These are phyloP conservation scores for Furcasterigmium sp. DNA, from an alignment of 2,329 filamentous ascomycete genomes.

Conservation along the genomic window DNA sequence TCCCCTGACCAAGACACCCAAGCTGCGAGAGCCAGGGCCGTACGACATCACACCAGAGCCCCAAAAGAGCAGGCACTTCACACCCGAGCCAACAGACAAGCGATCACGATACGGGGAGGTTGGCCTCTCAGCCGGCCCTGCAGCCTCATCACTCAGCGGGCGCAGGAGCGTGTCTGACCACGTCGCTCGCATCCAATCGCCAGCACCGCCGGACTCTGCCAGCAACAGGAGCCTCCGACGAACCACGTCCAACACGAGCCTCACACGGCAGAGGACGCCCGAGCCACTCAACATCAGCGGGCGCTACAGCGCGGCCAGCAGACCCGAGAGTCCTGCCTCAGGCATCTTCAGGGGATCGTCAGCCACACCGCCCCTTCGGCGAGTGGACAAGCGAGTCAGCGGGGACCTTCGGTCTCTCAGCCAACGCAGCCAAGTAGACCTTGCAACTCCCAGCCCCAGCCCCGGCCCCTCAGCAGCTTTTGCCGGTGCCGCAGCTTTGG, in stretches of 20 bases:
- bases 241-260: conserved; percentile 48
- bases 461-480: conserved; percentile 4
- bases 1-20: conserved; percentile 30
- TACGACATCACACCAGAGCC: conserved; percentile 36
- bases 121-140: conserved; percentile 18
- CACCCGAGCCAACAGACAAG: conserved; percentile 9
- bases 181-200: conserved; percentile 13
- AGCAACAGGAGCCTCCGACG: conserved; percentile 32
- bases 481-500: conserved; percentile 3
- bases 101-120: conserved; percentile 16
- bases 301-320: neutral
- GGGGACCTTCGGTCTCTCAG: conserved; percentile 70
- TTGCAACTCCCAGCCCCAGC: conserved; percentile 8
- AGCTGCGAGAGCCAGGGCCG: conserved; percentile 31
- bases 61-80: conserved; percentile 28
- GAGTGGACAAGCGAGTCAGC: conserved; percentile 63
- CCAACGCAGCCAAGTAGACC: conserved; percentile 38
- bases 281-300: conserved; percentile 40
- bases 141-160: conserved; percentile 12
- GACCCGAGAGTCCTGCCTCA: conserved; percentile 54
- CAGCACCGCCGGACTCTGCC: conserved; percentile 3
- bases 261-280: conserved; percentile 46
- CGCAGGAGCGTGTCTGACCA: conserved; percentile 33
- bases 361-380: conserved; percentile 64
- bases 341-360: conserved; percentile 46